These are phyloP conservation scores for Kondoa malvinella DNA, from an alignment of 768 basidiomycete species.

Conservation along the genomic window DNA sequence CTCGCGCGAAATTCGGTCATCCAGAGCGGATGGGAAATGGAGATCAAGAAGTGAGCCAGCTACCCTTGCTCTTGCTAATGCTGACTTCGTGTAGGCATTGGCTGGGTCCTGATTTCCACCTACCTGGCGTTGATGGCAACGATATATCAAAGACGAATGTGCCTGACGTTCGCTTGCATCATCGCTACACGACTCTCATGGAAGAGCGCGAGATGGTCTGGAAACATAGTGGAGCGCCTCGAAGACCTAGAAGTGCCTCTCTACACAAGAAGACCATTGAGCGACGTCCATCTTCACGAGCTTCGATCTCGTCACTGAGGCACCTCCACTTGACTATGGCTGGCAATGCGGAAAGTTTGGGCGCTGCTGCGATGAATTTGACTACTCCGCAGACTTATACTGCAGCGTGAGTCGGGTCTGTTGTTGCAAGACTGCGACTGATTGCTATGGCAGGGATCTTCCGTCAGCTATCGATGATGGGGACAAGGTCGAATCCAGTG, in stretches of 20 bases:
- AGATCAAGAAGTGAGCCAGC: constrained; percentile 55
- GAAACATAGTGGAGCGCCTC: neutral
- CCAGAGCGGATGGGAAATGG: constrained; percentile 97
- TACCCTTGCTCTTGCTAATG: neutral
- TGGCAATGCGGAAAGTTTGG: neutral
- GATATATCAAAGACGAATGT: constrained; percentile 99
- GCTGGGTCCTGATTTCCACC: constrained; percentile 84
- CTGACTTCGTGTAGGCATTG: constrained; percentile 40
- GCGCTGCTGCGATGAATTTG: neutral
- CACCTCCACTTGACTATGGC: neutral
- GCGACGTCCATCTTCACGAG: neutral
- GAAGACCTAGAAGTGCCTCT: neutral
- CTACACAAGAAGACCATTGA: neutral
- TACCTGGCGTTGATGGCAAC: constrained; percentile 81
- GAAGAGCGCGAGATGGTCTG: constrained; percentile 47
- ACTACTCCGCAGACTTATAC: neutral
- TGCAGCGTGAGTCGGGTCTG: no score
- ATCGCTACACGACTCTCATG: constrained; percentile 70
- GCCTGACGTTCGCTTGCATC: constrained; percentile 74
- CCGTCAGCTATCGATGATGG: no score
- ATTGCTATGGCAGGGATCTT: no score
- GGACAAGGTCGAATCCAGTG: no score
- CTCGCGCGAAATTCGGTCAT: constrained; percentile 93
- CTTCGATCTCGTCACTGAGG: neutral
- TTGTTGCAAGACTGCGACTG: no score